Base-by-base conservation (phyloP, 768 basidiomycete species). In the Candolleomyces efflorescens region DNA sequence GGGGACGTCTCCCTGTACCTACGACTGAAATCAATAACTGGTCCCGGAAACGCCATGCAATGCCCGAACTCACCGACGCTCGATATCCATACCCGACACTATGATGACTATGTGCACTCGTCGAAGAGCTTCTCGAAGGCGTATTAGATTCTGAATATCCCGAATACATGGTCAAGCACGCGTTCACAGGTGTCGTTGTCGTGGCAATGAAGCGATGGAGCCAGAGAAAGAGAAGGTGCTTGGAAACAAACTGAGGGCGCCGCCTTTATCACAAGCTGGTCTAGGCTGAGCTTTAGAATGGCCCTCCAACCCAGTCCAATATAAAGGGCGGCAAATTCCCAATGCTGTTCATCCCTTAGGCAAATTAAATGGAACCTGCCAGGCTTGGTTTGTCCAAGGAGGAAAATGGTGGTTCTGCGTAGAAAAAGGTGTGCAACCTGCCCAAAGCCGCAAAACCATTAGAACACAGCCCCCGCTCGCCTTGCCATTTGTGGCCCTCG, bases 1-100 rank as follows among this genome's bases (percentile, higher is more conserved):
- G 5, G 86, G 77, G 5, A 90, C 83, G 62, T 88, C 84, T 44
- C 68, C 71, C 27, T 59, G 58, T 36, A 36, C 13, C 37, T 53
- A 5, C 13, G 17, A 20, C 38, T 9, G 38, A 39, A 39, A 39
- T 9, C 38, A 39, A 9, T 39, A 39, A 11, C 32, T 32, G 7
- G 32, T 5, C 32, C 32, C 32, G 6, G 41, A 20, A 43, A 43
- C 18, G 17, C 18, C 41, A 43, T 43, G 41, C 15, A 7, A 17
- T 32, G 32, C 32, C 11, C 32, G 32, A 32, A 43, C 41, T 17
- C 15, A 43, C 41, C 1, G 41, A 43, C 17, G 41, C 41, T 43
- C 41, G 41, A 20, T 17, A 43, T 43, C 41, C 41, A 43, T 43
- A 43, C 13, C 41, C 41, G 5, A 43, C 18, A 15, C 41, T 43